These are phyloP conservation scores for Trichosporon sp. DNA, from an alignment of 1,284 basidiomycete genomes.

Conservation along the genomic window DNA sequence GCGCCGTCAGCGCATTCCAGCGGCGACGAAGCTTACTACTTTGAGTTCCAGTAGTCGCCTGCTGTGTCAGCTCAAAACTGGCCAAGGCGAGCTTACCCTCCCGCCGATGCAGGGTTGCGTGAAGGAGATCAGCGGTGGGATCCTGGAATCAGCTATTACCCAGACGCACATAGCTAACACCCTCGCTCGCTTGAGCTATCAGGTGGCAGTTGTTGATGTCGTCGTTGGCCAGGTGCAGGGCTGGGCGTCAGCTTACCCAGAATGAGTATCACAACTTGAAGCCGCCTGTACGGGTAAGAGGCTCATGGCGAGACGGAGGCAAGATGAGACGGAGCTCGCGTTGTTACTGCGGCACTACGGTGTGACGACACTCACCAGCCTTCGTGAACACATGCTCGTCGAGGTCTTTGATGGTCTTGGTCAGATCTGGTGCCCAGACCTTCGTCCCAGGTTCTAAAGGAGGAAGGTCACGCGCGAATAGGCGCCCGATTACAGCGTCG, in stretches of 20 bases:
- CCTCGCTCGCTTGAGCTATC: constrained; percentile 50
- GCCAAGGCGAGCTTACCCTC: constrained; percentile 41
- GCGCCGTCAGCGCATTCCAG: neutral
- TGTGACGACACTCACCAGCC: constrained; percentile 38
- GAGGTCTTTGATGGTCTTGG: constrained; percentile 37
- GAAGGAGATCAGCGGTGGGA: constrained; percentile 49
- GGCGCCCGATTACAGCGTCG: constrained; percentile 23
- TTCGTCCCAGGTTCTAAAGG: constrained; percentile 46
- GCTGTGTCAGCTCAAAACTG: neutral
- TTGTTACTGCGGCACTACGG: no score
- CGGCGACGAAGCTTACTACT: constrained; percentile 43
- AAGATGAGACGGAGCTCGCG: no score
- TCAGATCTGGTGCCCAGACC: constrained; percentile 41
- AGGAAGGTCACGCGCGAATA: constrained; percentile 42
- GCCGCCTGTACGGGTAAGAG: no score
- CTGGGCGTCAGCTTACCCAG: constrained; percentile 27
- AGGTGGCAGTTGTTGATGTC: constrained; percentile 52
- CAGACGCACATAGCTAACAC: constrained; percentile 33
- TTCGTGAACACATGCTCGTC: constrained; percentile 44
- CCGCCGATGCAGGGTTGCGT: constrained; percentile 54
- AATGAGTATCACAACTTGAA: no score
- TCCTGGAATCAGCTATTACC: constrained; percentile 34
- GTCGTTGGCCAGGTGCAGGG: constrained; percentile 55
- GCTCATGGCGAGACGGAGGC: no score
- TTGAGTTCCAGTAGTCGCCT: constrained; percentile 57